Base-by-base conservation (phyloP, 176 grass and related monocot species). In the Hsuehochloa calcarea region DNA sequence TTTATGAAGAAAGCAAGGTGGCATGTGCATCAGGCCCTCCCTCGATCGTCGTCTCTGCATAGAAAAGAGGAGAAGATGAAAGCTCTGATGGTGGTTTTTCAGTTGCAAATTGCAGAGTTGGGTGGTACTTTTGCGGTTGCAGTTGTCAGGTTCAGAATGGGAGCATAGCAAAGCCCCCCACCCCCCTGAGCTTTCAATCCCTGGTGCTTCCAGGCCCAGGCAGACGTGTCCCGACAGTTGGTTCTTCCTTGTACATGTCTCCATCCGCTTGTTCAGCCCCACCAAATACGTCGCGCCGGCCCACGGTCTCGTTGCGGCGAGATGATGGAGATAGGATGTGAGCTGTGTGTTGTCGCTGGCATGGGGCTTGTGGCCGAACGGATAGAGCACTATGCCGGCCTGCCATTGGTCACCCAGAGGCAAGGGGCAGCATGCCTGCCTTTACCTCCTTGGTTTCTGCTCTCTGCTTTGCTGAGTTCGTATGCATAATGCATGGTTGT, bases 301-400 rank as follows among this genome's bases (percentile, higher is more conserved):
- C 84, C 84, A 83, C 5, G 70, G 79, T 78, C 79, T 68, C 29
- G 58, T 59, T 45, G 65, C 37, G 1, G 45, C 16, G 0, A 31
- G 17, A 27, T 56, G 38, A 82, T 39, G 46, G 84, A 73, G 75
- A 46, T 52, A 22, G 60, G 44, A 75, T 84, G 74, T 60, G 84
- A 83, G 59, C 10, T 66, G 54, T 90, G 84, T 83, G 89, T 64
- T 90, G 75, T 90, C 80, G 80, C 50, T 72, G 85, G 43, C 68
- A 40, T 80, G 89, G 50, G 45, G 75, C 59, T 61, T 61, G 85
- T 87, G 89, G 85, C 85, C 43, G 89, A 74, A 87, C 80, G 20
- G 85, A 91, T 87, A 87, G 69, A 80, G 80, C 89, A 87, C 89
- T 46, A 87, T 25, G 69, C 45, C 0, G 50, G 9, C 14, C 43